These are phyloP conservation scores for Zoysia japonica DNA, from an alignment of 176 grass and related monocot species.

Conservation along the genomic window DNA sequence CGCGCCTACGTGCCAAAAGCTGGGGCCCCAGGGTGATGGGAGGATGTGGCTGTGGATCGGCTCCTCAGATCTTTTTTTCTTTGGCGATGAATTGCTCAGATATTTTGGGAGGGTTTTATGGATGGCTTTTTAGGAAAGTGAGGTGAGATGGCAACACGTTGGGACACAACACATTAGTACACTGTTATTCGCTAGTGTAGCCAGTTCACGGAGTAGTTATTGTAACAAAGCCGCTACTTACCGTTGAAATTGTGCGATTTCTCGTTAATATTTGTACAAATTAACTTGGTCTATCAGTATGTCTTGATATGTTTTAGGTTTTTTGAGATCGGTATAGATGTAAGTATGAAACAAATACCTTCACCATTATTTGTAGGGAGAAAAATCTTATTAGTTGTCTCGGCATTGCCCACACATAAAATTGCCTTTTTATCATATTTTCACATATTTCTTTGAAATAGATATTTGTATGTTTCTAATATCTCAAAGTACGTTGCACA, in stretches of 20 bases:
- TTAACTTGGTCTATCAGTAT: no score
- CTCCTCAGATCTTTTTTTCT: not conserved
- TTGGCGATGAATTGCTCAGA: not conserved
- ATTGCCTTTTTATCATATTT: not conserved
- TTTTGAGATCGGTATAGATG: no score
- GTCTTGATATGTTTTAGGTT: no score
- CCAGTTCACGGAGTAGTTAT: not conserved
- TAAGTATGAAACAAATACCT: no score
- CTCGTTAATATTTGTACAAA: not conserved
- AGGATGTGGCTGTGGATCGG: constrained; percentile 29
- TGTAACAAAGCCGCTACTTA: no score
- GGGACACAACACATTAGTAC: not conserved
- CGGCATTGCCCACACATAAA: not conserved
- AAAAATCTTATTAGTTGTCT: not conserved
- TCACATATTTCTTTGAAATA: not conserved
- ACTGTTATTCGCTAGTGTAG: not conserved
- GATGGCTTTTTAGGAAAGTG: constrained; percentile 14
- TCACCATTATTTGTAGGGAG: not conserved
- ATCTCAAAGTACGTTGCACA: not conserved
- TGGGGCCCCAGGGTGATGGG: not conserved
- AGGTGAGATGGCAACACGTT: not conserved
- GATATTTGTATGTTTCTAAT: constrained; percentile 3
- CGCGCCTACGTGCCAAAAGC: constrained; percentile 33
- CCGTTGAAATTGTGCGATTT: not conserved
- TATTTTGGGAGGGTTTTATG: constrained; percentile 31